A percentile compares a stretch with the other conserved stretches of the same genome.
Conservation (phyloP, 2,329 filamentous ascomycete genomes). For the Fusarium kyushuense region DNA sequence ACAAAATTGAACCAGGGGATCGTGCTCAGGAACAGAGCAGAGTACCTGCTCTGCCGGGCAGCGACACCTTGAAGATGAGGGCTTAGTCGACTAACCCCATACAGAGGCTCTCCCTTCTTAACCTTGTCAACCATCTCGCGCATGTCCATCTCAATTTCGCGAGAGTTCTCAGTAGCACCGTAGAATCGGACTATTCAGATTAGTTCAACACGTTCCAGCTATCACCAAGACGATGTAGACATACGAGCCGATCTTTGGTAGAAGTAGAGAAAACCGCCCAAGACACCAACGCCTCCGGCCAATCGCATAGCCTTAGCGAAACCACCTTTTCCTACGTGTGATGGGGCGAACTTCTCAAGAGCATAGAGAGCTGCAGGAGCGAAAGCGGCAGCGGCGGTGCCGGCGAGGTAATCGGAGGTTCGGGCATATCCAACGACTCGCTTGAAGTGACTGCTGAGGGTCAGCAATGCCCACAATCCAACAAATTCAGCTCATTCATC, state of each 20-base stretch:
- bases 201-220: neutral
- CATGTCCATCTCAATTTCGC: slow-evolving; percentile 97
- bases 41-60: slow-evolving; percentile 91
- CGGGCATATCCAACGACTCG: slow-evolving; percentile 91
- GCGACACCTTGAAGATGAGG: slow-evolving; percentile 96
- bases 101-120: slow-evolving; percentile 90
- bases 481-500: neutral
- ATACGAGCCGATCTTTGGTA: slow-evolving; percentile 87
- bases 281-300: slow-evolving; percentile 75
- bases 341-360: slow-evolving; percentile 88
- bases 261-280: slow-evolving; percentile 85
- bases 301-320: slow-evolving; percentile 88
- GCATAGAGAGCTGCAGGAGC: slow-evolving; percentile 79
- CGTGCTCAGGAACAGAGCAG: slow-evolving; percentile 83
- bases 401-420: slow-evolving; percentile 82
- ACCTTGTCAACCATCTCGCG: slow-evolving; percentile 97
- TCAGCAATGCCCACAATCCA: slow-evolving; percentile 46
- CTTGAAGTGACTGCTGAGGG: slow-evolving; percentile 79
- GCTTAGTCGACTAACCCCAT: slow-evolving; percentile 81
- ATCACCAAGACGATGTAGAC: slow-evolving; percentile 50
- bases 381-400: slow-evolving; percentile 74
- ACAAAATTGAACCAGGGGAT: slow-evolving; percentile 99
- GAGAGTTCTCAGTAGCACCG: slow-evolving; percentile 90
- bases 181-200: slow-evolving; percentile 84
- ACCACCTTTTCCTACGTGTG: slow-evolving; percentile 83